Percentiles rank a stretch among this genome's conserved stretches.
These are phyloP conservation scores for Arachis monticola DNA, from an alignment of 331 rosid genomes.

Conservation along the genomic window DNA sequence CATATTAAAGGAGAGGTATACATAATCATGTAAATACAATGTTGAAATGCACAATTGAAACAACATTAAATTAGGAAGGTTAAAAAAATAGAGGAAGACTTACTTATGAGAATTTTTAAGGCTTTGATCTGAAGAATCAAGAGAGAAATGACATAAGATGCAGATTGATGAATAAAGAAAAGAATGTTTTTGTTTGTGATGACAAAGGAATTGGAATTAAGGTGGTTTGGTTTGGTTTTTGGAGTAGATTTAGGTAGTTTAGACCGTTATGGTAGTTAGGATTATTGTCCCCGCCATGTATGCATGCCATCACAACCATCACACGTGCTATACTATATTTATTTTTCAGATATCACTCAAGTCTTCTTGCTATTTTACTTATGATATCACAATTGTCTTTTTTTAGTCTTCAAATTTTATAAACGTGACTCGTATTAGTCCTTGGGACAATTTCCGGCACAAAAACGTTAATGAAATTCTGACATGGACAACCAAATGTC, in stretches of 20 bases:
- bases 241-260: conserved; percentile 22
- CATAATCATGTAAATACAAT: neutral
- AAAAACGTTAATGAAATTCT: too few relatives aligned
- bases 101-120: conserved; percentile 29
- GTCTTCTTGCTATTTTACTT: too few relatives aligned
- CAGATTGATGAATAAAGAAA: neutral
- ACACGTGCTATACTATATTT: too few relatives aligned
- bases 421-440: too few relatives aligned
- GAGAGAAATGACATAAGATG: neutral
- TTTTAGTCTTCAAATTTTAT: too few relatives aligned
- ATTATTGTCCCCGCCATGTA: neutral
- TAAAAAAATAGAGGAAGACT: conserved; percentile 1
- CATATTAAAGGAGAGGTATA: neutral
- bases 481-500: too few relatives aligned
- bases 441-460: too few relatives aligned
- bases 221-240: too few relatives aligned
- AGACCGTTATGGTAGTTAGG: conserved; percentile 49
- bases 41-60: neutral
- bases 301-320: neutral
- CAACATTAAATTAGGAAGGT: neutral
- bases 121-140: conserved; percentile 21
- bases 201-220: neutral
- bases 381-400: too few relatives aligned
- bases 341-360: too few relatives aligned
- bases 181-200: neutral